Conservation (phyloP, 1,284 basidiomycete species). For the Ustilago nuda region DNA sequence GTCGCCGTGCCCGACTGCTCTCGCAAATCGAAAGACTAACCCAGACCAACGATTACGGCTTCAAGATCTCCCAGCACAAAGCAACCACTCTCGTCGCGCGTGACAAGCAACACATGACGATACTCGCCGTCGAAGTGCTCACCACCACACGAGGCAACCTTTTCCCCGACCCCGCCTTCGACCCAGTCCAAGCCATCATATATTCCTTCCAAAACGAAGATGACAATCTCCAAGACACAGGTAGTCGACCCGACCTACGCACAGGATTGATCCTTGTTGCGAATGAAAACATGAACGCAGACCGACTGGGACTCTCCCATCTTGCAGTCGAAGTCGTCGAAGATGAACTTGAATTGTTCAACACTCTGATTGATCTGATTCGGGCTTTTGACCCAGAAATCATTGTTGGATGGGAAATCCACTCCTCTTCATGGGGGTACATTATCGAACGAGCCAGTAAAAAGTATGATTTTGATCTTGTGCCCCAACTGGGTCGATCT, state of each 20-base stretch:
- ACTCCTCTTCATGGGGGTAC: conserved; percentile 90
- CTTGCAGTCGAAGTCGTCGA: conserved; percentile 74
- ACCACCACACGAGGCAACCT: conserved; percentile 79
- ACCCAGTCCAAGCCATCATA: conserved; percentile 80
- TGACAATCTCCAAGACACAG: conserved; percentile 62
- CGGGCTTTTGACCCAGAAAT: conserved; percentile 89
- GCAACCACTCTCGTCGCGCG: conserved; percentile 69
- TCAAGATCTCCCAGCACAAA: conserved; percentile 61
- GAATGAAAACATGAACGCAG: conserved; percentile 5
- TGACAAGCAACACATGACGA: conserved; percentile 81
- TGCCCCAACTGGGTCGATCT: conserved; percentile 69
- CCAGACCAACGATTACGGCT: conserved; percentile 76
- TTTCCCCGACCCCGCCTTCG: conserved; percentile 79
- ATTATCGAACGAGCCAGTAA: conserved; percentile 76
- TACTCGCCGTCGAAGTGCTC: conserved; percentile 85
- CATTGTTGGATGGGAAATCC: conserved; percentile 90
- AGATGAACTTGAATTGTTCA: conserved; percentile 85
- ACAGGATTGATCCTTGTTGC: conserved; percentile 56
- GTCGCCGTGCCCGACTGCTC: conserved; percentile 35
- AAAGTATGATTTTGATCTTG: conserved; percentile 66
- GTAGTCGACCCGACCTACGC: conserved; percentile 50
- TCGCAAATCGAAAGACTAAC: conserved; percentile 81
- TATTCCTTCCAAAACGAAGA: conserved; percentile 77
- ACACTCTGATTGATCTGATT: conserved; percentile 81
- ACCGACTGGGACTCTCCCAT: conserved; percentile 54